phyloP scores from a whole-genome alignment of 1,284 basidiomycete genomes.

The Ganoderma sinense region DNA sequence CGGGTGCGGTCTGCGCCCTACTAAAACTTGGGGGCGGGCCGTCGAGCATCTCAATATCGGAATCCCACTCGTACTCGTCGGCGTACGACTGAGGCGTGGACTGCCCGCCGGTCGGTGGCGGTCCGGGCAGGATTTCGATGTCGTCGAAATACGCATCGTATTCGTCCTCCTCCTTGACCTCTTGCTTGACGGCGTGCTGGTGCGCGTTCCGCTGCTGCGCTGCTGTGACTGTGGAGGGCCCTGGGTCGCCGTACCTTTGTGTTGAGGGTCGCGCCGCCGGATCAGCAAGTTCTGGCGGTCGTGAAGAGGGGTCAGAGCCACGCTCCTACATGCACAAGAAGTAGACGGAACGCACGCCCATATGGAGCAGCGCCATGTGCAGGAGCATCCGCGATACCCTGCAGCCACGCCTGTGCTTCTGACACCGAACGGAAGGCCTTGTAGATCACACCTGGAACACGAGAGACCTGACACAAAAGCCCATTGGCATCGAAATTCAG shows the following conservation, averaged over 20 bases:
- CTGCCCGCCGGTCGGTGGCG: background rate
- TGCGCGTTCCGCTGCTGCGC: background rate
- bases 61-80: constrained; percentile 1
- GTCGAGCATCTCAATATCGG: constrained; percentile 11
- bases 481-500: background rate
- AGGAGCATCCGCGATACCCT: constrained; percentile 24
- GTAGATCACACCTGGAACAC: constrained; percentile 54
- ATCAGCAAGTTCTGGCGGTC: background rate
- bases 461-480: constrained; percentile 46
- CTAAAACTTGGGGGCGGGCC: background rate
- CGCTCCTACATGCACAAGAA: too few relatives aligned
- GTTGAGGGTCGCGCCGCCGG: background rate
- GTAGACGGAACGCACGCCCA: background rate
- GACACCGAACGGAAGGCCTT: constrained; percentile 50
- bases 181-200: constrained; percentile 1
- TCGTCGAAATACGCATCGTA: constrained; percentile 10
- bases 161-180: constrained; percentile 7
- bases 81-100: background rate
- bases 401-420: constrained; percentile 27
- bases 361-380: constrained; percentile 15
- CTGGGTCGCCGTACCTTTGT: constrained; percentile 2
- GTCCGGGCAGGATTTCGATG: constrained; percentile 12
- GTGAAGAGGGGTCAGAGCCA: background rate
- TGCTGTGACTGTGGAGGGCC: background rate
- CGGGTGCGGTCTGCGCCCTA: background rate